Conservation (phyloP, 2,329 filamentous ascomycete genomes). For the Zymoseptoria ardabiliae region DNA sequence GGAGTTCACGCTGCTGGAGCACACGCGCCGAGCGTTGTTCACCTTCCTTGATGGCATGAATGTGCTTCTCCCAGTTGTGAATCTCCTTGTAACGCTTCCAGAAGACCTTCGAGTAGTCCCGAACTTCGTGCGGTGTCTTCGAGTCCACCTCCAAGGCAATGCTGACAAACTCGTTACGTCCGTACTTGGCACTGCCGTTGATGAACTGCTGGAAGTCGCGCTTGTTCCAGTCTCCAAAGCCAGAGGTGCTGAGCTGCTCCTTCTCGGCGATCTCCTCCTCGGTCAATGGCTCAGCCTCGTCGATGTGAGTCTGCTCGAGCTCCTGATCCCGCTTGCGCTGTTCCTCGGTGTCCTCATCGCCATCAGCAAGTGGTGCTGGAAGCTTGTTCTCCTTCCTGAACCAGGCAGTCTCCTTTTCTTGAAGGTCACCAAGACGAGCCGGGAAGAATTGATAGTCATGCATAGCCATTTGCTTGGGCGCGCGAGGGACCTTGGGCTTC, state of each 20-base stretch:
- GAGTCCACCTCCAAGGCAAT: conserved; percentile 88
- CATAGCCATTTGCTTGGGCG: conserved; percentile 83
- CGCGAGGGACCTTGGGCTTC: conserved; percentile 91
- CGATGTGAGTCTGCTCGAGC: conserved; percentile 84
- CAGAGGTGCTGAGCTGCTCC: conserved; percentile 68
- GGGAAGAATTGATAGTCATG: conserved; percentile 99
- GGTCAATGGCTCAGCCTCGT: conserved; percentile 78
- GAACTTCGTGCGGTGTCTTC: conserved; percentile 79
- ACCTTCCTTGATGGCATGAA: conserved; percentile 83
- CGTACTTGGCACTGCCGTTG: conserved; percentile 89
- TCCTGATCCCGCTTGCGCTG: conserved; percentile 83
- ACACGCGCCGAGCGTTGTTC: conserved; percentile 85
- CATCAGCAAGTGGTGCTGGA: conserved; percentile 83
- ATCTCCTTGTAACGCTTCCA: conserved; percentile 95
- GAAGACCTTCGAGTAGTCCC: conserved; percentile 87
- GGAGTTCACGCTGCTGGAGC: conserved; percentile 84
- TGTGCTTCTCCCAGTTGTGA: conserved; percentile 77
- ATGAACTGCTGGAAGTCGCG: conserved; percentile 98
- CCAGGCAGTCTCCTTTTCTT: conserved; percentile 91
- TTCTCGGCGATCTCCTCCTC: conserved; percentile 89
- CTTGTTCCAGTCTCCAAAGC: conserved; percentile 92
- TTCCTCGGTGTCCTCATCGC: conserved; percentile 76
- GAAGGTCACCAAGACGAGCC: conserved; percentile 70
- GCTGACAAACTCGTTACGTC: conserved; percentile 72
- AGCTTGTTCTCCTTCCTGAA: conserved; percentile 96